phyloP scores from a whole-genome alignment of 805 yeast genomes.

The Candida gorgasii region DNA sequence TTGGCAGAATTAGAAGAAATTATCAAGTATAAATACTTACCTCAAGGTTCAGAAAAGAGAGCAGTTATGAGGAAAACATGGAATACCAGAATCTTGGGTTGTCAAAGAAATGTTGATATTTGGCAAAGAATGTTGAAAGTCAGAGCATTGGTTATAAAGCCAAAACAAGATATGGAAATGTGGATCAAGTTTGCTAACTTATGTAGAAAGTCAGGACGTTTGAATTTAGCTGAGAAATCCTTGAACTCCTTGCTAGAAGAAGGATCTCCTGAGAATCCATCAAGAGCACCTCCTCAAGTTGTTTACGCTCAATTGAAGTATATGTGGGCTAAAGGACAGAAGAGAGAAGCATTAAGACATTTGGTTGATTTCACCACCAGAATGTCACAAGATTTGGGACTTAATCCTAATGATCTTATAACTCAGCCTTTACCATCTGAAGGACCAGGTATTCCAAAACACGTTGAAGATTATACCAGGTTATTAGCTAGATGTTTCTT shows the following conservation, averaged over 20 bases:
- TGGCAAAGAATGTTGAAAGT: conserved; percentile 97
- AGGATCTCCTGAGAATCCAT: conserved; percentile 60
- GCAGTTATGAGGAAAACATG: conserved; percentile 84
- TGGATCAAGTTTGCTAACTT: conserved; percentile 98
- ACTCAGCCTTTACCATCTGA: conserved; percentile 80
- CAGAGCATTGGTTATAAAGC: conserved; percentile 88
- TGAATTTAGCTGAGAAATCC: conserved; percentile 90
- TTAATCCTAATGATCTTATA: conserved; percentile 83
- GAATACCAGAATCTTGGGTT: conserved; percentile 89
- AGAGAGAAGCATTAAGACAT: conserved; percentile 80
- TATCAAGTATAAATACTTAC: conserved; percentile 80
- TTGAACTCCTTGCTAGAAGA: conserved; percentile 76
- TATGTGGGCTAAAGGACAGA: conserved; percentile 95
- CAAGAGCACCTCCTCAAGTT: conserved; percentile 93
- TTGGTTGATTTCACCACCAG: conserved; percentile 88
- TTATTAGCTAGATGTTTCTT: conserved; percentile 90
- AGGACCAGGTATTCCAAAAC: conserved; percentile 69
- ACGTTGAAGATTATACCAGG: conserved; percentile 79
- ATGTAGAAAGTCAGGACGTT: conserved; percentile 90
- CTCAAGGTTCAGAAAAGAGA: conserved; percentile 80
- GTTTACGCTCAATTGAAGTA: conserved; percentile 96
- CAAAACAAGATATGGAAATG: conserved; percentile 95
- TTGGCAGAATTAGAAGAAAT: conserved; percentile 95
- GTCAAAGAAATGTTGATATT: conserved; percentile 96
- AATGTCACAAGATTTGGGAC: conserved; percentile 84